Percentiles rank a stretch among this genome's conserved stretches.
Evolutionary conservation across 2,329 filamentous ascomycete genomes (phyloP).

Genomic region (Pestalotiopsis sp.): DNA sequence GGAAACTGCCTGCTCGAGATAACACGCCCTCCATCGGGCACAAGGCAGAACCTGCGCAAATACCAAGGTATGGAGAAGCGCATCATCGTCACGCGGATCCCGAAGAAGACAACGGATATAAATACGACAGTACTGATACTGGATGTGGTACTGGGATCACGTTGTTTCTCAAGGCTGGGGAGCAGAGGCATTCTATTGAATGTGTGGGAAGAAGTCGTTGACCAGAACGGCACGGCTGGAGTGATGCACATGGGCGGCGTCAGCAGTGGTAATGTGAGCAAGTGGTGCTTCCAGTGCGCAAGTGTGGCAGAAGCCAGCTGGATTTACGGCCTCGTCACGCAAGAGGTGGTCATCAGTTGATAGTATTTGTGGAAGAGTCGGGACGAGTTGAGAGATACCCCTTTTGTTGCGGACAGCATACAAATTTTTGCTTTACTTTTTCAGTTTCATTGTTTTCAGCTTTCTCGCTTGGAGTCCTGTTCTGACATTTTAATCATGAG

Average conservation of each 20-base stretch:
- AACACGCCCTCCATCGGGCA: constrained; percentile 69
- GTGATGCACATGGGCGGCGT: constrained; percentile 53
- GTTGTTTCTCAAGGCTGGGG: constrained; percentile 82
- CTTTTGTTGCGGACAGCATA: neutral
- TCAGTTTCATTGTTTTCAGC: neutral
- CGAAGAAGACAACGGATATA: constrained; percentile 57
- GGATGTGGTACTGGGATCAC: constrained; percentile 83
- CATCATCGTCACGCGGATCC: constrained; percentile 75
- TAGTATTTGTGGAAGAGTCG: neutral
- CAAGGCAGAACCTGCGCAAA: constrained; percentile 59
- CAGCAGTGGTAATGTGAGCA: constrained; percentile 58
- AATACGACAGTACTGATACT: constrained; percentile 43
- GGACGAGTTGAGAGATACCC: constrained; percentile 7
- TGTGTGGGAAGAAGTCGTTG: constrained; percentile 78
- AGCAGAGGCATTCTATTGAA: constrained; percentile 86
- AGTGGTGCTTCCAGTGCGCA: constrained; percentile 66
- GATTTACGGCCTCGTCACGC: constrained; percentile 59
- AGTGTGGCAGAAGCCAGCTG: constrained; percentile 56
- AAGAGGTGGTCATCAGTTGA: constrained; percentile 50
- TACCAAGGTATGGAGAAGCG: constrained; percentile 79
- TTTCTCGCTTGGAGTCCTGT: neutral
- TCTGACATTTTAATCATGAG: neutral
- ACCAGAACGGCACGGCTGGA: constrained; percentile 59
- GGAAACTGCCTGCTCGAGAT: constrained; percentile 85
- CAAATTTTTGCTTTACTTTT: neutral